A percentile compares a stretch with the other conserved stretches of the same genome.
These are phyloP conservation scores for Fusarium sulawesiense DNA, from an alignment of 2,329 filamentous ascomycete genomes.

Conservation along the genomic window DNA sequence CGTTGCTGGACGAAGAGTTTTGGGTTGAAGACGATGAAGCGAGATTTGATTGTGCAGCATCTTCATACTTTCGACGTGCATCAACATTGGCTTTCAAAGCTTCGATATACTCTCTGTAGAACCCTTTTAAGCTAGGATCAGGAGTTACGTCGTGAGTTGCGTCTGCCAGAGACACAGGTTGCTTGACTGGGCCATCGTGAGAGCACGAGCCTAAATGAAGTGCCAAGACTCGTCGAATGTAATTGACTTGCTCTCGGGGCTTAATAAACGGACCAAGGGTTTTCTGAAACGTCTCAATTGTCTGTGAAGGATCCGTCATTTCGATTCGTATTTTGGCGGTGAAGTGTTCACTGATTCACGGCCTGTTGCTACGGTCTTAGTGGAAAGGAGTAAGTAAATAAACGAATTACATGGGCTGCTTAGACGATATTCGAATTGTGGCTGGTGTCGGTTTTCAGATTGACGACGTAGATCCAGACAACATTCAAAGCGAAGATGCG, in stretches of 20 bases:
- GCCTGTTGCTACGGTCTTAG: constrained; percentile 26
- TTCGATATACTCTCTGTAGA: constrained; percentile 66
- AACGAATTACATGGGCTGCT: constrained; percentile 25
- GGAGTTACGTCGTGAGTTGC: constrained; percentile 50
- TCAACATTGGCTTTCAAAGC: constrained; percentile 64
- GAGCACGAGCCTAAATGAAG: constrained; percentile 64
- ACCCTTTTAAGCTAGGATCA: constrained; percentile 56
- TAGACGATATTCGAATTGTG: constrained; percentile 13
- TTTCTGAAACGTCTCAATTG: constrained; percentile 53
- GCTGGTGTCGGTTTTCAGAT: constrained; percentile 13
- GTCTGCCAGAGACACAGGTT: constrained; percentile 63
- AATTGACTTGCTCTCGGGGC: constrained; percentile 66
- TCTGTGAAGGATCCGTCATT: constrained; percentile 51
- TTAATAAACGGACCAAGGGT: constrained; percentile 65
- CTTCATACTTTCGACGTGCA: constrained; percentile 61
- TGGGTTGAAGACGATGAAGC: constrained; percentile 35
- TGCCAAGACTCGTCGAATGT: constrained; percentile 66
- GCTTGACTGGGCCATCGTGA: constrained; percentile 55
- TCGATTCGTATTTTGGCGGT: constrained; percentile 32
- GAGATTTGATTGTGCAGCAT: constrained; percentile 46
- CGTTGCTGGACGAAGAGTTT: constrained; percentile 24
- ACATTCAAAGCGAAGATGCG: neutral
- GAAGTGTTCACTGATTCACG: constrained; percentile 5
- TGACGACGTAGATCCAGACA: neutral
- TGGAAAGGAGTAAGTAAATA: constrained; percentile 31